A percentile compares a stretch with the other conserved stretches of the same genome.
phyloP scores from a whole-genome alignment of 1,284 basidiomycete genomes.

The Leccinum holopus region DNA sequence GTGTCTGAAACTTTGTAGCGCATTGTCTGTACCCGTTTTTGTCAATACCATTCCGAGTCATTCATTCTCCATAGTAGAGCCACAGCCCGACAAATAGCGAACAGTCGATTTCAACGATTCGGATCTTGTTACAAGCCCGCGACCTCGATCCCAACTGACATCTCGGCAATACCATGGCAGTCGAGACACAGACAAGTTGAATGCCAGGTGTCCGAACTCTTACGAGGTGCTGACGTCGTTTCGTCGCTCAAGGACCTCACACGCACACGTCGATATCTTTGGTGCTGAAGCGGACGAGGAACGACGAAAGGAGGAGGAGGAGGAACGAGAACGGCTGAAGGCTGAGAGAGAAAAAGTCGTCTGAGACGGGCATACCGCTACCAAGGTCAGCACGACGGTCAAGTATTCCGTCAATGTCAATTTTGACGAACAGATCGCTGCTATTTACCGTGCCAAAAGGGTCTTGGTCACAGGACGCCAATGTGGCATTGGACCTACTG shows the following conservation, averaged over 20 bases:
- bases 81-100: too few relatives aligned
- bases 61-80: too few relatives aligned
- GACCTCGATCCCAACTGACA: too few relatives aligned
- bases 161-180: constrained; percentile 37
- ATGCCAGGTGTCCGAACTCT: constrained; percentile 81
- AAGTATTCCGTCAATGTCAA: constrained; percentile 89
- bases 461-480: constrained; percentile 76
- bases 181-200: constrained; percentile 40
- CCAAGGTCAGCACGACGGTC: constrained; percentile 83
- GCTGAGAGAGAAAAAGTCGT: constrained; percentile 85
- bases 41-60: too few relatives aligned
- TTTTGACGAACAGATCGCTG: constrained; percentile 93
- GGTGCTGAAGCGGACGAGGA: constrained; percentile 90
- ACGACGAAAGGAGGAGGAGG: constrained; percentile 65
- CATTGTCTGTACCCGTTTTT: too few relatives aligned
- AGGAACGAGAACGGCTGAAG: constrained; percentile 71
- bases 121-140: too few relatives aligned
- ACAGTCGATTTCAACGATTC: too few relatives aligned
- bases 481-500: constrained; percentile 67
- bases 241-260: constrained; percentile 90
- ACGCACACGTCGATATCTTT: constrained; percentile 84
- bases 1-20: too few relatives aligned
- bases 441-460: constrained; percentile 84
- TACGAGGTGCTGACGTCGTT: constrained; percentile 89
- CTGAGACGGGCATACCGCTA: constrained; percentile 94